A percentile compares a stretch with the other conserved stretches of the same genome.
Conservation (phyloP, 148 eudicot genomes). For the Oxyria digyna region DNA sequence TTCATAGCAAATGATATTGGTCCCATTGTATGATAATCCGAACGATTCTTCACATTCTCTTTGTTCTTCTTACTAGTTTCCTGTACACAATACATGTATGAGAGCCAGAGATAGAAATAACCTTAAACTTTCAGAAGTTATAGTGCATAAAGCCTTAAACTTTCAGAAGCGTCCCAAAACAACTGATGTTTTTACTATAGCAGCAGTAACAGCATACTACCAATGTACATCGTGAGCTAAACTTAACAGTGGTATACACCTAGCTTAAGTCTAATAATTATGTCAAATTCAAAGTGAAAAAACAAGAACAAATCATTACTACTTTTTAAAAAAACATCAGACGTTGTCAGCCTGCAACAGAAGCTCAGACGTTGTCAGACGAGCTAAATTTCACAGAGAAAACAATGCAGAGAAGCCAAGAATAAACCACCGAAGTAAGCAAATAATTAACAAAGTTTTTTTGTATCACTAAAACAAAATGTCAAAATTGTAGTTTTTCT, state of each 20-base stretch:
- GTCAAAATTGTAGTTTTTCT: background rate
- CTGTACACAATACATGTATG: too few relatives aligned
- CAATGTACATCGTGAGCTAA: background rate
- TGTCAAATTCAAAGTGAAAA: background rate
- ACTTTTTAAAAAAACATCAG: too few relatives aligned
- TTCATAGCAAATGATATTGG: background rate
- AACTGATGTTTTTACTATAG: background rate
- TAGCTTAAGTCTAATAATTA: background rate
- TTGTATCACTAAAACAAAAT: background rate
- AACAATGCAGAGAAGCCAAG: background rate
- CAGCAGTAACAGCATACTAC: background rate
- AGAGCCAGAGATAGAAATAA: too few relatives aligned
- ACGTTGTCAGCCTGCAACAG: constrained; percentile 45
- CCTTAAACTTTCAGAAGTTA: too few relatives aligned
- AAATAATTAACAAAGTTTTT: background rate
- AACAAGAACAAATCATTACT: background rate
- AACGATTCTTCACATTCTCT: background rate
- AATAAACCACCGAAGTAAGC: background rate
- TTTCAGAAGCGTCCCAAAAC: background rate
- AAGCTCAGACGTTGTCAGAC: constrained; percentile 7
- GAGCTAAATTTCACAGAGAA: background rate
- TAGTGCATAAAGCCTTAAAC: background rate
- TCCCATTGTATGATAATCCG: background rate
- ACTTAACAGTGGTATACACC: background rate
- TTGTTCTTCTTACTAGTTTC: too few relatives aligned